Percentiles rank a stretch among this genome's conserved stretches.
Conservation (phyloP, 345 rosid genomes). For the Carallia pectinifolia region DNA sequence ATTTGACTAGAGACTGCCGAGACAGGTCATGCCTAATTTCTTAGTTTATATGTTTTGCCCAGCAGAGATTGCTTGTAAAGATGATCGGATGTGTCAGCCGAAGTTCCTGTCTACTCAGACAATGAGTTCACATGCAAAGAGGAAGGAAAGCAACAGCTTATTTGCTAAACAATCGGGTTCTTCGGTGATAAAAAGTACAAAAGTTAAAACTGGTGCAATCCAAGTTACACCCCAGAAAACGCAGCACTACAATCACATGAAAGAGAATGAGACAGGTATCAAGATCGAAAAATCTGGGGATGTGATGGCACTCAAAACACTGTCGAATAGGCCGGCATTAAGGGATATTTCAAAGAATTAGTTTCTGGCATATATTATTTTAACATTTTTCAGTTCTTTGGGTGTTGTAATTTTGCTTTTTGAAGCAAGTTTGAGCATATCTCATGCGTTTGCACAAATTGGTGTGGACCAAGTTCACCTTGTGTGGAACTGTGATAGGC, state of each 20-base stretch:
- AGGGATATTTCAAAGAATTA: conserved; percentile 23
- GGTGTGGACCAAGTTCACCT: too few species aligned
- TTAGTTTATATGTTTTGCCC: not conserved
- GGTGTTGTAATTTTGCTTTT: not conserved
- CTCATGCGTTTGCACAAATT: conserved; percentile 7
- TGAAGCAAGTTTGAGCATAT: conserved; percentile 2
- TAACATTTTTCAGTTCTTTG: too few species aligned
- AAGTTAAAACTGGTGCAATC: not conserved
- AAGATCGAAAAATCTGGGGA: conserved; percentile 20
- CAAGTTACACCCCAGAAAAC: conserved; percentile 20
- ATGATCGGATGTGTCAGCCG: conserved; percentile 4
- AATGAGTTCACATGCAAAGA: conserved; percentile 7
- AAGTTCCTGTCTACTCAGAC: conserved; percentile 9
- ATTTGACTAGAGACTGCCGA: not conserved
- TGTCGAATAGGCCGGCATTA: conserved; percentile 27
- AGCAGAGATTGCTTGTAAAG: conserved; percentile 17
- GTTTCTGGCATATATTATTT: not conserved
- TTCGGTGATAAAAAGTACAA: conserved; percentile 15
- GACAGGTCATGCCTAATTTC: not conserved
- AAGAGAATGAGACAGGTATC: conserved; percentile 24
- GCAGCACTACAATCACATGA: conserved; percentile 13
- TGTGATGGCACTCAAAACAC: conserved; percentile 21
- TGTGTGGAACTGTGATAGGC: too few species aligned
- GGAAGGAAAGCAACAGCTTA: conserved; percentile 2
- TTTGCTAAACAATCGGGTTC: conserved; percentile 10